Evolutionary conservation across 345 rosid genomes (phyloP).

Genomic region (Conringia planisiliqua): DNA sequence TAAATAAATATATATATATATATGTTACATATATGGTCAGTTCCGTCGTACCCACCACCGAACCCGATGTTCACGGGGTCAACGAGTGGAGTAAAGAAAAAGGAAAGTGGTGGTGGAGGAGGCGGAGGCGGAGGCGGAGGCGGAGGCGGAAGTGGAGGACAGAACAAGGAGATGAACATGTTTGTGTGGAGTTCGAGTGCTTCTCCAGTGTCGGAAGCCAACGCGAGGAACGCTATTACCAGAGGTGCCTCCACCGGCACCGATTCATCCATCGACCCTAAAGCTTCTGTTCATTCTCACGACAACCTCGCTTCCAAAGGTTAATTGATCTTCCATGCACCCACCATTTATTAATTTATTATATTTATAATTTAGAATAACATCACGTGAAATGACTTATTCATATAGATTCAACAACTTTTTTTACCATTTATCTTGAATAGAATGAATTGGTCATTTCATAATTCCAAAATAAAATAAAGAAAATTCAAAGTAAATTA

Average conservation of each 20-base stretch:
- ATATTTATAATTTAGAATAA: background rate
- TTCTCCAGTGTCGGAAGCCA: conserved; percentile 73
- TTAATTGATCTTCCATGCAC: background rate
- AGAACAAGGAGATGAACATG: conserved; percentile 68
- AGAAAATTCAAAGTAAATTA: too few species aligned
- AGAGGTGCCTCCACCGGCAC: conserved; percentile 49
- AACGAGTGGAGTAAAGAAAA: conserved; percentile 39
- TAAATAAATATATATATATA: background rate
- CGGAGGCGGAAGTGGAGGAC: conserved; percentile 17
- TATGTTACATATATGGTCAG: background rate
- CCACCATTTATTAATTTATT: background rate
- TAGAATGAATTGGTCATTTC: too few species aligned
- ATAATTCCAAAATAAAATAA: too few species aligned
- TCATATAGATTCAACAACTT: too few species aligned
- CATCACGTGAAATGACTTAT: too few species aligned
- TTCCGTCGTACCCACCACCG: conserved; percentile 57
- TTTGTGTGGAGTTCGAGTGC: conserved; percentile 86
- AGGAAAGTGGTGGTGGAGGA: conserved; percentile 18
- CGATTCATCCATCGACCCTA: conserved; percentile 38
- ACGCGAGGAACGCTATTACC: conserved; percentile 49
- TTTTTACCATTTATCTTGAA: too few species aligned
- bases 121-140: conserved; percentile 24
- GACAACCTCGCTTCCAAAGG: conserved; percentile 57
- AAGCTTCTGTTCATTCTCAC: conserved; percentile 29
- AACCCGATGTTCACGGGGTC: conserved; percentile 71